These are phyloP conservation scores for Lichtheimia ramosa DNA, from an alignment of 371 early-diverging fungal species.

Conservation along the genomic window DNA sequence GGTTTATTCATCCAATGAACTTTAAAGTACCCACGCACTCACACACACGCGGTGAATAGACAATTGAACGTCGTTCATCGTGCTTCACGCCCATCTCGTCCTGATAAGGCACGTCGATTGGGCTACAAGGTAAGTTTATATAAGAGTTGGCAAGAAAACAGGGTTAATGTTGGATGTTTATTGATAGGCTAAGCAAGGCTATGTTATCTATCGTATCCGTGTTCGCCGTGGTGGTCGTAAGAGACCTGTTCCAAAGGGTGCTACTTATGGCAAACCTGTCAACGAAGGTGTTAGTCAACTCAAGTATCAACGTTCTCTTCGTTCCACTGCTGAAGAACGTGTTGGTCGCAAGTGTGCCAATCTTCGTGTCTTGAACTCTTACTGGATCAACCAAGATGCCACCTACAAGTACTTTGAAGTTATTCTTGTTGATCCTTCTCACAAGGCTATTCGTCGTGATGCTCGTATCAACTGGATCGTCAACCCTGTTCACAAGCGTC, in stretches of 20 bases:
- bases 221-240: slow-evolving; percentile 99
- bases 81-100: slow-evolving; percentile 97
- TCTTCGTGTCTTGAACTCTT: slow-evolving; percentile 97
- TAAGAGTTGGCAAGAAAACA: not conserved
- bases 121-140: slow-evolving; percentile 82
- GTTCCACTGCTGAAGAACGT: slow-evolving; percentile 95
- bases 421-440: slow-evolving; percentile 96
- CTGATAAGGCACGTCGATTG: slow-evolving; percentile 98
- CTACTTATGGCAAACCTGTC: slow-evolving; percentile 97
- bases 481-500: slow-evolving; percentile 96
- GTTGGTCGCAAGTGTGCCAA: slow-evolving; percentile 94
- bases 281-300: slow-evolving; percentile 97
- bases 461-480: slow-evolving; percentile 93
- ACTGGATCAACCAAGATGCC: slow-evolving; percentile 99
- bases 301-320: slow-evolving; percentile 94
- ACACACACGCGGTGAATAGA: slow-evolving; percentile 7
- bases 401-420: slow-evolving; percentile 99
- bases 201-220: slow-evolving; percentile 96
- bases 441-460: slow-evolving; percentile 98
- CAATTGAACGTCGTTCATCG: slow-evolving; percentile 98
- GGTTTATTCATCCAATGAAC: slow-evolving; percentile 11
- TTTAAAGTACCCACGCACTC: slow-evolving; percentile 6
- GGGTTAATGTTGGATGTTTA: not conserved
- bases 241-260: slow-evolving; percentile 96
- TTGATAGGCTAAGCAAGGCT: slow-evolving; percentile 91